phyloP scores from a whole-genome alignment of 2,329 filamentous ascomycete genomes.

The Zasmidium angulare region DNA sequence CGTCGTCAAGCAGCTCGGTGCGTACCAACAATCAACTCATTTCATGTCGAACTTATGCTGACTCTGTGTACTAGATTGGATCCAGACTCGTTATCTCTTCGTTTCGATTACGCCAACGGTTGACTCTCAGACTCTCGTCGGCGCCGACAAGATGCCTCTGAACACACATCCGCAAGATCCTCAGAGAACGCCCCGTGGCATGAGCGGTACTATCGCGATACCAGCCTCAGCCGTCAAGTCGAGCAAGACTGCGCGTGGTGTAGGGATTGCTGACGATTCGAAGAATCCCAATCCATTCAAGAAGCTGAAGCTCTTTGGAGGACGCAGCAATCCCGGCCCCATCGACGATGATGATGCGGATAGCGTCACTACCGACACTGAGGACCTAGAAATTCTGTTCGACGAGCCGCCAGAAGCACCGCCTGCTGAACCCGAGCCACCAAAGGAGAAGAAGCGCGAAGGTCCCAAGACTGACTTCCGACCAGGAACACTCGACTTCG shows the following conservation, averaged over 20 bases:
- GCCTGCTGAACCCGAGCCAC: neutral
- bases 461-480: slow-evolving; percentile 58
- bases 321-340: slow-evolving; percentile 38
- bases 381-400: slow-evolving; percentile 47
- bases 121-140: slow-evolving; percentile 17
- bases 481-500: slow-evolving; percentile 65
- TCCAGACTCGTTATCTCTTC: slow-evolving; percentile 84
- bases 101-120: slow-evolving; percentile 42
- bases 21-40: too few relatives aligned
- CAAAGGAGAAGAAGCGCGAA: slow-evolving; percentile 1
- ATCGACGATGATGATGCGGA: slow-evolving; percentile 41
- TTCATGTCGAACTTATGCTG: too few relatives aligned
- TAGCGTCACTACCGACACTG: slow-evolving; percentile 52
- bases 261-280: slow-evolving; percentile 5
- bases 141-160: slow-evolving; percentile 22
- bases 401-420: slow-evolving; percentile 27
- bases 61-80: slow-evolving; percentile 63
- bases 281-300: slow-evolving; percentile 15
- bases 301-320: slow-evolving; percentile 28
- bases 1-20: slow-evolving; percentile 64
- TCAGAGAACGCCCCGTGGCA: slow-evolving; percentile 42
- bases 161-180: slow-evolving; percentile 43
- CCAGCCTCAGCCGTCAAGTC: slow-evolving; percentile 55
- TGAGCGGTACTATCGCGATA: slow-evolving; percentile 46
- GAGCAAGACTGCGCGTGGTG: slow-evolving; percentile 32